Evolutionary conservation across 2,329 filamentous ascomycete genomes (phyloP).

Genomic region (Paecilomyces niveus): DNA sequence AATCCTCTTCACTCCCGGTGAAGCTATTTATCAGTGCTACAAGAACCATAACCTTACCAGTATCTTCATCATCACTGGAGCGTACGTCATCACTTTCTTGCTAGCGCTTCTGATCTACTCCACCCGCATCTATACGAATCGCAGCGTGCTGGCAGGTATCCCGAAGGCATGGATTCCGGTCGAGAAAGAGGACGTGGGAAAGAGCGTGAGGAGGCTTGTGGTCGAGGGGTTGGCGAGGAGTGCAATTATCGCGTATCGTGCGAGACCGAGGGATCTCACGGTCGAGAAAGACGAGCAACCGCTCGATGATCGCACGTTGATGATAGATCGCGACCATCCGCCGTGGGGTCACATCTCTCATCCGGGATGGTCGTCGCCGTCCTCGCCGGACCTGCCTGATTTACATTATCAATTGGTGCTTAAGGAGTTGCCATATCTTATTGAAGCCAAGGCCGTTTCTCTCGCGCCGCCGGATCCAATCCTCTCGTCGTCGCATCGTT

Average conservation of each 20-base stretch:
- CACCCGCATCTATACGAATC: conserved; percentile 78
- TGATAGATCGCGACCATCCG: conserved; percentile 39
- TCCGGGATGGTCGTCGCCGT: conserved; percentile 79
- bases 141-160: conserved; percentile 70
- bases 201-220: conserved; percentile 69
- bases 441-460: conserved; percentile 89
- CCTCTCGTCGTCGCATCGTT: conserved; percentile 26
- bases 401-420: conserved; percentile 80
- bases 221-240: conserved; percentile 65
- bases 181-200: conserved; percentile 74
- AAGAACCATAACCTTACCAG: conserved; percentile 63
- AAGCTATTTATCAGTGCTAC: conserved; percentile 72
- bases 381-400: conserved; percentile 64
- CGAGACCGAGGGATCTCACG: conserved; percentile 57
- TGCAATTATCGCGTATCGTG: conserved; percentile 72
- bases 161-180: conserved; percentile 82
- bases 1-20: conserved; percentile 71
- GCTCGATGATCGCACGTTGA: conserved; percentile 22
- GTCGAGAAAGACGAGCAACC: conserved; percentile 27
- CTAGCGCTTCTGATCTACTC: conserved; percentile 71
- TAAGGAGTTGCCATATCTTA: conserved; percentile 75
- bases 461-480: conserved; percentile 59
- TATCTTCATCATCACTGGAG: conserved; percentile 71
- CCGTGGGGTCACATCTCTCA: conserved; percentile 82
- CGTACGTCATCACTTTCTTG: conserved; percentile 65